Conservation (phyloP, 228 moss, liverwort and hornwort species). For the Sphagnum magellanicum region DNA sequence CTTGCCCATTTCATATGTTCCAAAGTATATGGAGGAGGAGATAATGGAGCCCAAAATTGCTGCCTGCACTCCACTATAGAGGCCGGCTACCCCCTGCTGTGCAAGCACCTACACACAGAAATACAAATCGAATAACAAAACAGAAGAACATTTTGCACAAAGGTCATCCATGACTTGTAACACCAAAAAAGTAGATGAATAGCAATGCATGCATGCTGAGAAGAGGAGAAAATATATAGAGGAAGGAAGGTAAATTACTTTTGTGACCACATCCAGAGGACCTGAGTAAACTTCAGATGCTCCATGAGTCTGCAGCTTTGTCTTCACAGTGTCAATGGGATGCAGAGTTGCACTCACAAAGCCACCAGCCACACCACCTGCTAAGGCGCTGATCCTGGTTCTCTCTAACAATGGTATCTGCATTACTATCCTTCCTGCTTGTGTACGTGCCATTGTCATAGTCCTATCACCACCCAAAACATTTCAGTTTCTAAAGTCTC, state of each 20-base stretch:
- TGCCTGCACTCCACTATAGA: conserved; percentile 70
- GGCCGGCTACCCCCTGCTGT: conserved; percentile 61
- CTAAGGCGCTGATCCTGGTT: conserved; percentile 76
- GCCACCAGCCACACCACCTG: conserved; percentile 81
- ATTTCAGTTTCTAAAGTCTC: background rate
- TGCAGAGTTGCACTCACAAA: conserved; percentile 72
- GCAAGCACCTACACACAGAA: conserved; percentile 13
- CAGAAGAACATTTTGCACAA: no score
- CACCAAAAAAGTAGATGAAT: no score
- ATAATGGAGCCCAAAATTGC: conserved; percentile 75
- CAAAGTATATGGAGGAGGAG: conserved; percentile 73
- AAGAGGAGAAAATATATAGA: background rate
- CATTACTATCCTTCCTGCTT: conserved; percentile 28
- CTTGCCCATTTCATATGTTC: conserved; percentile 77
- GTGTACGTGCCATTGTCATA: conserved; percentile 27
- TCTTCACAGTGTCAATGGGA: conserved; percentile 80
- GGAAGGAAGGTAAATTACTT: conserved; percentile 20
- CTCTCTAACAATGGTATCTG: conserved; percentile 58
- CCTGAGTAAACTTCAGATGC: conserved; percentile 69
- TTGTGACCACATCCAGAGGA: conserved; percentile 63
- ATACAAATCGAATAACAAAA: no score
- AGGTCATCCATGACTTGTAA: no score
- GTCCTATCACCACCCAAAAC: conserved; percentile 16
- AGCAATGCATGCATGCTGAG: no score
- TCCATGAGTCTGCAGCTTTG: conserved; percentile 71